Conservation (phyloP, 1,284 basidiomycete genomes). For the Cryptococcus amylolentus region DNA sequence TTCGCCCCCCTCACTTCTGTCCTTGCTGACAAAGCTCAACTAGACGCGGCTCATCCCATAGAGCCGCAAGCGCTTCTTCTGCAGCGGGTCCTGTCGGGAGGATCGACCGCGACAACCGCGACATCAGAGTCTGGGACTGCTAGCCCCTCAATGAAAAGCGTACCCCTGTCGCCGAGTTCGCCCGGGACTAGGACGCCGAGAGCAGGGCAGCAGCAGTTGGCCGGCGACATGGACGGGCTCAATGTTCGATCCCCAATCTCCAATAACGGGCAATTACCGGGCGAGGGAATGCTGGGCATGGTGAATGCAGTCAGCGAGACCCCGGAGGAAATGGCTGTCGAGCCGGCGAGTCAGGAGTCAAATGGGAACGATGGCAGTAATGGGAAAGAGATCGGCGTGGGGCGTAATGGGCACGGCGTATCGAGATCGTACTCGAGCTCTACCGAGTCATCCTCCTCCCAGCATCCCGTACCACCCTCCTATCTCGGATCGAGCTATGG, state of each 20-base stretch:
- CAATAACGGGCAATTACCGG: background rate
- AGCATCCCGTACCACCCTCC: conserved; percentile 18
- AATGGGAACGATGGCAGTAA: background rate
- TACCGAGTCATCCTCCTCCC: conserved; percentile 32
- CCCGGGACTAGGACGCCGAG: conserved; percentile 27
- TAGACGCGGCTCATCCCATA: background rate
- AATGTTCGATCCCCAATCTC: conserved; percentile 19
- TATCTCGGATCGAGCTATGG: conserved; percentile 43
- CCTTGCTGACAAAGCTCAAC: conserved; percentile 8
- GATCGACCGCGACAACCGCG: conserved; percentile 15
- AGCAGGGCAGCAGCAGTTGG: conserved; percentile 16
- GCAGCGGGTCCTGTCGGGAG: conserved; percentile 24
- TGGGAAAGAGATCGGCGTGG: background rate
- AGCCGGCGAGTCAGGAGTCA: background rate
- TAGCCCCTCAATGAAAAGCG: conserved; percentile 9
- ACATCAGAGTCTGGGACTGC: conserved; percentile 1
- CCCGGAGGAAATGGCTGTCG: background rate
- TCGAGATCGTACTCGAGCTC: conserved; percentile 25
- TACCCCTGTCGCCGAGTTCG: conserved; percentile 26
- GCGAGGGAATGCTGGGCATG: conserved; percentile 1
- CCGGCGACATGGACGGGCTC: conserved; percentile 21
- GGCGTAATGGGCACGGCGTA: background rate
- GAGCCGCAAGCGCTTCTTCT: conserved; percentile 10
- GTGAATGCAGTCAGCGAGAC: background rate
- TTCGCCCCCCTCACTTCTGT: conserved; percentile 13